These are phyloP conservation scores for Wallacemonas collosoma DNA, from an alignment of 208 protist genomes.

Conservation along the genomic window DNA sequence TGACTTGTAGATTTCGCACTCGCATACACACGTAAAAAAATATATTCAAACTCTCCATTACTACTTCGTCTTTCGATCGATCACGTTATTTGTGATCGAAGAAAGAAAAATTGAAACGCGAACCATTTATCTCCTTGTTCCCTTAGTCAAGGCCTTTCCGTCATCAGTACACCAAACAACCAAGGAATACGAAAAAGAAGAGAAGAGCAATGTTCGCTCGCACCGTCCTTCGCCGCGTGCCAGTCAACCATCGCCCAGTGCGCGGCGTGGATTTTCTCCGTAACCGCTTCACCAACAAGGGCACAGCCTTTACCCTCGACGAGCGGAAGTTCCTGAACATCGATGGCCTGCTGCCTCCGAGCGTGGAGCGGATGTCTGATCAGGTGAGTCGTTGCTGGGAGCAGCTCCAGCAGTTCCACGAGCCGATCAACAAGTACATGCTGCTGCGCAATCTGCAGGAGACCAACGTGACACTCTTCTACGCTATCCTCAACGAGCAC, in stretches of 20 bases:
- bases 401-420: slow-evolving; percentile 38
- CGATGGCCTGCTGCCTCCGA: slow-evolving; percentile 52
- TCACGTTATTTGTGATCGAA: too few species aligned
- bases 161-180: neutral
- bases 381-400: slow-evolving; percentile 49
- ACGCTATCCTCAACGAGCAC: slow-evolving; percentile 42
- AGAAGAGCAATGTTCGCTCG: slow-evolving; percentile 27
- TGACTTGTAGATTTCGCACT: too few species aligned
- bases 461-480: slow-evolving; percentile 53
- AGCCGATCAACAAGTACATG: slow-evolving; percentile 53
- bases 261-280: slow-evolving; percentile 68
- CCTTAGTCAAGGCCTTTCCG: too few species aligned
- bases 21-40: too few species aligned
- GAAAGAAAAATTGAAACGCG: too few species aligned
- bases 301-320: slow-evolving; percentile 55
- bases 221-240: slow-evolving; percentile 25
- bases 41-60: too few species aligned
- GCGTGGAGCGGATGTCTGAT: slow-evolving; percentile 49
- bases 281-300: slow-evolving; percentile 65
- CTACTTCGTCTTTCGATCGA: too few species aligned
- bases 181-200: slow-evolving; percentile 13
- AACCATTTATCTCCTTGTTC: too few species aligned
- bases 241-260: slow-evolving; percentile 17
- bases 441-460: slow-evolving; percentile 46
- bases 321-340: slow-evolving; percentile 62